Percentiles rank a stretch among this genome's conserved stretches.
phyloP scores from a whole-genome alignment of 768 basidiomycete species.

The Mycena leptocephala region DNA sequence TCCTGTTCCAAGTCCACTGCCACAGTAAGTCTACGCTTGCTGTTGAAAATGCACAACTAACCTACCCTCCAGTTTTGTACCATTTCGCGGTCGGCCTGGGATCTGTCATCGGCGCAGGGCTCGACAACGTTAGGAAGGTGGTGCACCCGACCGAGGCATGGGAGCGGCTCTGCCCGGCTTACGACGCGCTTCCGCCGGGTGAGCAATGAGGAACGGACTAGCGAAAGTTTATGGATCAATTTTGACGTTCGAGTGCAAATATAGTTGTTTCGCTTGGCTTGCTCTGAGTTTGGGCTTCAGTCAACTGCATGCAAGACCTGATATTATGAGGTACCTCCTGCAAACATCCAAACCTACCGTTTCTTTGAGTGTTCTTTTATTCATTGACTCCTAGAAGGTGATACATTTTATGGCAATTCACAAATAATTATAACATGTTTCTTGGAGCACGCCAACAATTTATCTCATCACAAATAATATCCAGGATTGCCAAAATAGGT shows the following conservation, averaged over 20 bases:
- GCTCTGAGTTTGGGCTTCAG: neutral
- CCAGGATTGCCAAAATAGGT: no score
- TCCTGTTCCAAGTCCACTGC: neutral
- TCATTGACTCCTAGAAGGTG: no score
- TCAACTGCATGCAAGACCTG: neutral
- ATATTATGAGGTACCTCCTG: no score
- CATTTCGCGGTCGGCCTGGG: conserved; percentile 40
- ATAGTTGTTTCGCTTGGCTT: neutral
- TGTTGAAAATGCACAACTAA: neutral
- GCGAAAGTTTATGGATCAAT: neutral
- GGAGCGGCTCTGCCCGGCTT: conserved; percentile 31
- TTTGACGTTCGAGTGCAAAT: neutral
- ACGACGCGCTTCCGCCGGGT: conserved; percentile 17
- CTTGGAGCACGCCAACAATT: no score
- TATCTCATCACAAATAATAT: no score
- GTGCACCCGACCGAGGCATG: conserved; percentile 36
- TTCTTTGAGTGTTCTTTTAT: no score
- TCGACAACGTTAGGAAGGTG: conserved; percentile 13
- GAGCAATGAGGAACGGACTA: conserved; percentile 17
- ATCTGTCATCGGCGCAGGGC: conserved; percentile 36
- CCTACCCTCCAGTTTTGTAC: conserved; percentile 30
- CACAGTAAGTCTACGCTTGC: conserved; percentile 3
- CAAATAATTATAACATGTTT: no score
- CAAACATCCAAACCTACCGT: no score
- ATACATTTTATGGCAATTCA: no score